phyloP scores from a whole-genome alignment of 208 protist species.

The Eutreptiella sp. region DNA sequence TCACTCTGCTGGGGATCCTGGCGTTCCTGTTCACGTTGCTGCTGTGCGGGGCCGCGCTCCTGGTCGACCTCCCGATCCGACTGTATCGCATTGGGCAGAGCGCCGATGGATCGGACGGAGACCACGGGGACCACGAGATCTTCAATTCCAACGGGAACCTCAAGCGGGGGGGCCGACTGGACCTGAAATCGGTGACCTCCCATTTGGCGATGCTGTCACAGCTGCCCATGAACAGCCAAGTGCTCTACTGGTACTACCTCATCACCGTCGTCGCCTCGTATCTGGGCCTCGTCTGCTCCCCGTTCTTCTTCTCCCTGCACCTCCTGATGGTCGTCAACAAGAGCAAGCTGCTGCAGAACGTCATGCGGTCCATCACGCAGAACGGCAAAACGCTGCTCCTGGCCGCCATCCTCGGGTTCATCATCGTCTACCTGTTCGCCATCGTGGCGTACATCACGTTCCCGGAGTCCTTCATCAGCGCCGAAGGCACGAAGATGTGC shows the following conservation, averaged over 20 bases:
- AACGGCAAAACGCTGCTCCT: slow-evolving; percentile 29
- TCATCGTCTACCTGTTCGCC: slow-evolving; percentile 30
- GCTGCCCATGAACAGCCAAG: too few relatives aligned
- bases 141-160: too few relatives aligned
- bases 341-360: slow-evolving; percentile 24
- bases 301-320: slow-evolving; percentile 31
- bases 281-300: slow-evolving; percentile 14
- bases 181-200: too few relatives aligned
- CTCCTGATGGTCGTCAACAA: slow-evolving; percentile 27
- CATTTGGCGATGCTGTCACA: too few relatives aligned
- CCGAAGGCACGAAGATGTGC: not conserved
- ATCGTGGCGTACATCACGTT: slow-evolving; percentile 28
- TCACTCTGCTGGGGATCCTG: slow-evolving; percentile 44
- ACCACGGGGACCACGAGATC: too few relatives aligned
- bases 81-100: too few relatives aligned
- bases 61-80: too few relatives aligned
- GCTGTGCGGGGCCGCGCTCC: too few relatives aligned
- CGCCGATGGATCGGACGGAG: too few relatives aligned
- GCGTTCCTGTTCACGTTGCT: slow-evolving; percentile 49
- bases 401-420: slow-evolving; percentile 27
- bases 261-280: too few relatives aligned
- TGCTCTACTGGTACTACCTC: too few relatives aligned
- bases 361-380: slow-evolving; percentile 23
- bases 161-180: too few relatives aligned
- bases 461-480: slow-evolving; percentile 27